Evolutionary conservation across 306 rosid genomes (phyloP).

Genomic region (Cucumis melo): DNA sequence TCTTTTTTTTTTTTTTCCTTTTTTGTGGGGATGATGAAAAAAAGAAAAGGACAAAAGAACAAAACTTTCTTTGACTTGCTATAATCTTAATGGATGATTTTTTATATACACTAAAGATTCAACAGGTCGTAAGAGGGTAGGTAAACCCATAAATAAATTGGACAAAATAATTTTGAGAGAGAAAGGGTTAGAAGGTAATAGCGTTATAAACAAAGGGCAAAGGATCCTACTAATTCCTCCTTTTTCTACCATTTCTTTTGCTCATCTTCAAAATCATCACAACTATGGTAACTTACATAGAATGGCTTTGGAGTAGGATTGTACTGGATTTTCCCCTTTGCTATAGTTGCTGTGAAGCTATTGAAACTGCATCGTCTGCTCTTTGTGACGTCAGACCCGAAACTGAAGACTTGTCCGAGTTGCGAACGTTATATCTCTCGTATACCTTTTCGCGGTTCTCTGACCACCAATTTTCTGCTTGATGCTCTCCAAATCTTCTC

Average conservation of each 20-base stretch:
- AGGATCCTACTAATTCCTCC: slow-evolving; percentile 9
- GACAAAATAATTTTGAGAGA: slow-evolving; percentile 22
- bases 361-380: background rate
- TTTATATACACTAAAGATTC: slow-evolving; percentile 67
- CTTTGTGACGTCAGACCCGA: slow-evolving; percentile 22
- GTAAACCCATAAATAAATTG: slow-evolving; percentile 31
- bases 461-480: slow-evolving; percentile 98
- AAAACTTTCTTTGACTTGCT: slow-evolving; percentile 22
- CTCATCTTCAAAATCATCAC: slow-evolving; percentile 2
- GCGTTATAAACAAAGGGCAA: background rate
- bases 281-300: slow-evolving; percentile 14
- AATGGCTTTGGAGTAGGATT: slow-evolving; percentile 35
- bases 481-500: slow-evolving; percentile 90
- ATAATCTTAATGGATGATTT: slow-evolving; percentile 23
- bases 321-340: slow-evolving; percentile 5
- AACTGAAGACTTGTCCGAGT: slow-evolving; percentile 45
- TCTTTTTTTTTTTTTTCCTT: background rate
- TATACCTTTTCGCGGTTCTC: slow-evolving; percentile 87
- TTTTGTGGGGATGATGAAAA: background rate
- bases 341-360: slow-evolving; percentile 36
- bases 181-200: slow-evolving; percentile 11
- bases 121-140: slow-evolving; percentile 39
- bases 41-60: background rate
- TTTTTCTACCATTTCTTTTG: slow-evolving; percentile 18
- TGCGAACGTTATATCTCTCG: slow-evolving; percentile 69